Percentiles rank a stretch among this genome's conserved stretches.
Evolutionary conservation across 2,329 filamentous ascomycete species (phyloP).

Genomic region (Aspergillus ustus): DNA sequence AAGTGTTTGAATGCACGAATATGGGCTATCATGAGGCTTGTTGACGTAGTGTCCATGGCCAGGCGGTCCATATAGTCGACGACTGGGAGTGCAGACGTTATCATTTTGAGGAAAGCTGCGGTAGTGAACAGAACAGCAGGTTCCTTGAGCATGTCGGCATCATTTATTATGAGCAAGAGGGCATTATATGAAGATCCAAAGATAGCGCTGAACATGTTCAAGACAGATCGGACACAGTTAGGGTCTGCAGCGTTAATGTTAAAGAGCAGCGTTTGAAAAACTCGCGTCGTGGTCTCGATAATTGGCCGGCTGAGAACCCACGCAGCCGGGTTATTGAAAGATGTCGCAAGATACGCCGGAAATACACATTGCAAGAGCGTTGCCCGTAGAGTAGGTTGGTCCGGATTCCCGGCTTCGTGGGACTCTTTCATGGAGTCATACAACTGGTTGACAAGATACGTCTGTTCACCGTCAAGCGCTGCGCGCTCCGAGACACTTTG

Average conservation of each 20-base stretch:
- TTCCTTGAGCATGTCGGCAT: slow-evolving; percentile 42
- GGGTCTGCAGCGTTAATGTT: slow-evolving; percentile 50
- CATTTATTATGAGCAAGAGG: slow-evolving; percentile 41
- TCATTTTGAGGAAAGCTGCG: slow-evolving; percentile 45
- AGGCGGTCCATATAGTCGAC: slow-evolving; percentile 53
- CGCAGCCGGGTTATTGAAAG: slow-evolving; percentile 50
- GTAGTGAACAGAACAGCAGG: slow-evolving; percentile 46
- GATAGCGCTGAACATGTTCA: slow-evolving; percentile 43
- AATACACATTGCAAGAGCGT: slow-evolving; percentile 60
- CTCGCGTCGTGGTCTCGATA: slow-evolving; percentile 51
- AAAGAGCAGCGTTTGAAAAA: slow-evolving; percentile 51
- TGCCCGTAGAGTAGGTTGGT: slow-evolving; percentile 53
- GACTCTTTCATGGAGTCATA: slow-evolving; percentile 53
- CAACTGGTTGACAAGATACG: slow-evolving; percentile 60
- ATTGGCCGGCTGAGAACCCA: slow-evolving; percentile 60
- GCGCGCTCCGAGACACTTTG: slow-evolving; percentile 64
- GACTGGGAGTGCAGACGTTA: slow-evolving; percentile 46
- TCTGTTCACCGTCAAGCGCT: slow-evolving; percentile 61
- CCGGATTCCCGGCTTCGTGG: slow-evolving; percentile 46
- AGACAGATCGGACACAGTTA: slow-evolving; percentile 41
- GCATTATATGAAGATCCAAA: slow-evolving; percentile 45
- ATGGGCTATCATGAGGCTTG: slow-evolving; percentile 32
- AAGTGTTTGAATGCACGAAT: slow-evolving; percentile 49
- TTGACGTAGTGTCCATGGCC: slow-evolving; percentile 29
- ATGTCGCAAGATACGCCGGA: slow-evolving; percentile 59